Evolutionary conservation across 2,329 filamentous ascomycete genomes (phyloP), one percentile per base, ranked within the genome.

Genomic region (Coniochaeta ligniaria): DNA sequence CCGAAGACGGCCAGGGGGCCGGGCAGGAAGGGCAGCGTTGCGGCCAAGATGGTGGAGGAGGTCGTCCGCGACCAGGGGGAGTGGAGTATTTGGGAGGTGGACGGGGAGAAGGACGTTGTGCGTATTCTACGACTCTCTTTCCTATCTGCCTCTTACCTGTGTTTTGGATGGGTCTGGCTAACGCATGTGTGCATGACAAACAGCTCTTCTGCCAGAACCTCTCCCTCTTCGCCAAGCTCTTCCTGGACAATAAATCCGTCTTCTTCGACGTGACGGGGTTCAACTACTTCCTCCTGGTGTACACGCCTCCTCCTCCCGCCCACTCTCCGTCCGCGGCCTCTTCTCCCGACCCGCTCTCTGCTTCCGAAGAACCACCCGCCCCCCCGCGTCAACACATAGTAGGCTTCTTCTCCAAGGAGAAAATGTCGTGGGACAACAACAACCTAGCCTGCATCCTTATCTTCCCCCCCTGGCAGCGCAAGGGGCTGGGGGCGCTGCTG

Each of bases 321-420:
- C 12, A 6, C 14, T 17, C 47, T 24, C 2, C 31, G 4, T 1
- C 65, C 65, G 3, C 36, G 17, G 16, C 9, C 64, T 11, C 58
- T 54, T 61, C 36, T 59, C 60, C 9, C 60, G 9, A 59, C 55
- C 47, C 60, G 11, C 62, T 60, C 12, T 43, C 63, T 16, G 6
- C 47, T 31, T 2, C 14, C 26, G 60, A 64, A 14, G 17, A 9
- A 9, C 52, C 47, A 9, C 38, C 52, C 47, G 1, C 62, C 36
- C 17, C 59, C 17, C 66, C 69, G 22, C 71, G 73, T 45, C 70
- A 74, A 22, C 85, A 88, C 69, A 87, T 97, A 33, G 85, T 94
- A 1, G 95, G 95, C n/a, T 98, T 98, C 81, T 99, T 98, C 78
- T 96, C 91, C 64, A 98, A 99, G 72, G 95, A 99, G 74, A 98